Conservation (phyloP, 306 rosid species). For the Psophocarpus tetragonolobus region DNA sequence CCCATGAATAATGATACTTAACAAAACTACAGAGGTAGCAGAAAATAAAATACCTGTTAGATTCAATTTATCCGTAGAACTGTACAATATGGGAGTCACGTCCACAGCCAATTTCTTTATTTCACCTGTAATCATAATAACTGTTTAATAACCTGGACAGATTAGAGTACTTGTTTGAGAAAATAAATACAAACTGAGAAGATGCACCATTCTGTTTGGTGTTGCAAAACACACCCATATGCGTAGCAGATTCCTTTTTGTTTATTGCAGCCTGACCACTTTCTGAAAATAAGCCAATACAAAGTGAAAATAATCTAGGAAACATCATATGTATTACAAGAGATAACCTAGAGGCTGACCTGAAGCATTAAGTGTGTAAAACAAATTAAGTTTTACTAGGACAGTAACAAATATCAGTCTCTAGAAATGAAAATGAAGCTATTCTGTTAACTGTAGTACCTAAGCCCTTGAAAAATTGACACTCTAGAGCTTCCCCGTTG, state of each 20-base stretch:
- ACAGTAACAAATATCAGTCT: background rate
- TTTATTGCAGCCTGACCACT: constrained; percentile 26
- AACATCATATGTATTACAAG: constrained; percentile 13
- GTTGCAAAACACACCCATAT: constrained; percentile 18
- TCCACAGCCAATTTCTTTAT: constrained; percentile 33
- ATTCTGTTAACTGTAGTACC: constrained; percentile 42
- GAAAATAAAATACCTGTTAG: constrained; percentile 29
- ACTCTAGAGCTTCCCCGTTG: constrained; percentile 18
- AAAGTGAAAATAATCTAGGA: constrained; percentile 15
- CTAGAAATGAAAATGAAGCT: background rate
- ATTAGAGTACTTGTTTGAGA: background rate
- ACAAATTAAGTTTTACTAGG: background rate
- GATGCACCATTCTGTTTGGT: constrained; percentile 17
- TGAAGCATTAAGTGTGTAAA: background rate
- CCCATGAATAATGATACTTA: background rate
- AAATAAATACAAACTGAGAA: background rate
- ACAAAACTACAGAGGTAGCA: constrained; percentile 8
- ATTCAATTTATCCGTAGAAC: constrained; percentile 15
- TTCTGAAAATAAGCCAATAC: constrained; percentile 36
- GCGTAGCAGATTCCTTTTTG: constrained; percentile 5
- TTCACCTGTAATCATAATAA: constrained; percentile 42
- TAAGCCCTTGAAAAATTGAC: constrained; percentile 37
- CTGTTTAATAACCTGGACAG: background rate
- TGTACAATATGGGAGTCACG: constrained; percentile 22
- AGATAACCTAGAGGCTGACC: background rate